Evolutionary conservation across 768 basidiomycete species (phyloP), one percentile per base, ranked within the genome.

Genomic region (Suillus spraguei): DNA sequence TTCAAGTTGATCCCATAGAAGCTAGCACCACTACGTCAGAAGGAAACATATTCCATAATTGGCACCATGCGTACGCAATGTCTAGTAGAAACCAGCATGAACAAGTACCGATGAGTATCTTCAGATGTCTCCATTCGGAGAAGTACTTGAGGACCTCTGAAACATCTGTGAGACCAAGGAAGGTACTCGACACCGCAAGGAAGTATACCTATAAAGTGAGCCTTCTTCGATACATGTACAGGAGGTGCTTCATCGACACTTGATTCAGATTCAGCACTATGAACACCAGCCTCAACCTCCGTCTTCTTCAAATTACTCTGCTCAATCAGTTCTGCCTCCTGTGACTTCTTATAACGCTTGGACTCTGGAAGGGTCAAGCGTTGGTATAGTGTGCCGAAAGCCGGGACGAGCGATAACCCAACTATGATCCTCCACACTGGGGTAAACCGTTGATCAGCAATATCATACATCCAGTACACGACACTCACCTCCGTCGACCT

Each of bases 1-100:
- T 91, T 91, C 59, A 86, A 72, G 70, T 85, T 86, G 77, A 92
- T 88, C 4, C 91, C 91, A 73, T 91, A 91, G 74, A 91, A 91
- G 0, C 87, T 88, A 60, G 13, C 42, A 58, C 16, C n/a, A 33
- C 13, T 28, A 32, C 3, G 49, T 36, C 24, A 42, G 35, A 20
- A 47, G 53, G 47, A 47, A 17, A 46, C 32, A 22, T 35, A 36
- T 35, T 64, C 24, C 17, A 39, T 13, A 60, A 73, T 79, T 6
- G 24, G 6, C 17, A 32, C 17, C 38, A 0, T 4, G 2, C 56
- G 63, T 68, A 88, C 83, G 90, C 87, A 38, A 92, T 82, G 67
- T 92, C 91, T 39, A 92, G 80, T 28, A 92, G 70, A 78, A 93
- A 91, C 92, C 92, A 93, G 66, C 85, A 88, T 49, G 72, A 36